Base-by-base conservation (phyloP, 495 filamentous ascomycete genomes). In the Neurospora sp. region DNA sequence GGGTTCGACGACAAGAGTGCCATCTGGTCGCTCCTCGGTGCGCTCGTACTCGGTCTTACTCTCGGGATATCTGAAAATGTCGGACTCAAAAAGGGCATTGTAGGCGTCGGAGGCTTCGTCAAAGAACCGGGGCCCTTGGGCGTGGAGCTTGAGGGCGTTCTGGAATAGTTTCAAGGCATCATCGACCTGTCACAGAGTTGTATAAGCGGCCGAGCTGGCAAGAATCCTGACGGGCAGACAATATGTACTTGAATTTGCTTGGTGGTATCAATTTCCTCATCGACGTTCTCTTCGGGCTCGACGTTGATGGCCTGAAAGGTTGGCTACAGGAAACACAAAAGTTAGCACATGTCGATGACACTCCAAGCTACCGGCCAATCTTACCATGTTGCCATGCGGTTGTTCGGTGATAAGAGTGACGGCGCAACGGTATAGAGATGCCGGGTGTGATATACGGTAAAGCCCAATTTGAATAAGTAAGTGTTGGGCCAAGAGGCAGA, bases 131-230 rank as follows among this genome's bases (percentile, higher is more conserved):
- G 93, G 90, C 4, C 96, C 94, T 82, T 96, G 93, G 5, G 94
- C 91, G 77, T 99, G 96, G 74, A 94, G 89, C 80, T 95, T 97
- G 38, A 99, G 84, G 31, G 96, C 96, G 71, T 86, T 91, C 79
- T 98, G 94, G 80, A 98, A 99, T 38, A 95, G 89, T 83, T 98
- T 98, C 73, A 99, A 83, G 38, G 96, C 94, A 81, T 99, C 96
- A 80, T 99, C 96, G 78, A 98, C 95, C 86, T 95, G 35, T 39
- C 5, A 35, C 53, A 65, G 53, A 27, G 12, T 65, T 35, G 27
- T 35, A 39, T 65, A 53, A 39, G 59, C 12, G 22, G 20, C 31
- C 14, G 71, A 39, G 12, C 31, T 14, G 70, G 9, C 22, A 22
- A 65, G 10, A 59, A 75, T 35, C 35, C 27, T 4, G 38, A 20